Evolutionary conservation across 2,329 filamentous ascomycete genomes (phyloP).

Genomic region (Immersiporthe knoxdaviesiana): DNA sequence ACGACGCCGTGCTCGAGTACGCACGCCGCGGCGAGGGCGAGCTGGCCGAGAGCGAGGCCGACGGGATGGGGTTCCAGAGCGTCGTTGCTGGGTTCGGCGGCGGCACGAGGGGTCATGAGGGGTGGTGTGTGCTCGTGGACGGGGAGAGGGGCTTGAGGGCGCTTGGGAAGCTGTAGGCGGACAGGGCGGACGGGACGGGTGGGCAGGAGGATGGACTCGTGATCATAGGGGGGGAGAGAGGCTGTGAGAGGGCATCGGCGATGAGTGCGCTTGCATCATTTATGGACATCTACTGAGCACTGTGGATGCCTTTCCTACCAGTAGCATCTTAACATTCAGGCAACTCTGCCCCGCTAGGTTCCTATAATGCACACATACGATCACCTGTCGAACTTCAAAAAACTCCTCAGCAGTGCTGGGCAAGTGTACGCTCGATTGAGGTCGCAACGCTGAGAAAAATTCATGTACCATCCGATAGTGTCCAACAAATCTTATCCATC

Average conservation of each 20-base stretch:
- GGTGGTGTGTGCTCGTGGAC: slow-evolving; percentile 88
- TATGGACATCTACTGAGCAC: no score
- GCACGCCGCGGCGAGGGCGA: slow-evolving; percentile 58
- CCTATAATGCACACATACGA: neutral
- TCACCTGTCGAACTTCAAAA: neutral
- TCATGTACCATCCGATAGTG: neutral
- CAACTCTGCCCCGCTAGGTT: neutral
- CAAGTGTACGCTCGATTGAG: neutral
- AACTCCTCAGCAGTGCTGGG: neutral
- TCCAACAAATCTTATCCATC: slow-evolving; percentile 42
- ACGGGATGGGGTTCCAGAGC: slow-evolving; percentile 58
- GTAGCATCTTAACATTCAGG: neutral
- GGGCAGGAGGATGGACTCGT: neutral
- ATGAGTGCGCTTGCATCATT: no score
- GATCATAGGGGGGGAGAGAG: neutral
- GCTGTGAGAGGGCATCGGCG: neutral
- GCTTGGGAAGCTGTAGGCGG: slow-evolving; percentile 52
- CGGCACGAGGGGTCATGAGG: slow-evolving; percentile 60
- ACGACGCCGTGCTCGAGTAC: slow-evolving; percentile 73
- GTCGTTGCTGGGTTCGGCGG: slow-evolving; percentile 70
- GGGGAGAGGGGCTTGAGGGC: slow-evolving; percentile 67
- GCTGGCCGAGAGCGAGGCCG: slow-evolving; percentile 36
- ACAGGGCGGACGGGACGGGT: neutral
- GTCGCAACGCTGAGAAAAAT: neutral
- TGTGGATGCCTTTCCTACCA: neutral